Conservation (phyloP, 2,329 filamentous ascomycete species). For the Diaporthe nobilis region DNA sequence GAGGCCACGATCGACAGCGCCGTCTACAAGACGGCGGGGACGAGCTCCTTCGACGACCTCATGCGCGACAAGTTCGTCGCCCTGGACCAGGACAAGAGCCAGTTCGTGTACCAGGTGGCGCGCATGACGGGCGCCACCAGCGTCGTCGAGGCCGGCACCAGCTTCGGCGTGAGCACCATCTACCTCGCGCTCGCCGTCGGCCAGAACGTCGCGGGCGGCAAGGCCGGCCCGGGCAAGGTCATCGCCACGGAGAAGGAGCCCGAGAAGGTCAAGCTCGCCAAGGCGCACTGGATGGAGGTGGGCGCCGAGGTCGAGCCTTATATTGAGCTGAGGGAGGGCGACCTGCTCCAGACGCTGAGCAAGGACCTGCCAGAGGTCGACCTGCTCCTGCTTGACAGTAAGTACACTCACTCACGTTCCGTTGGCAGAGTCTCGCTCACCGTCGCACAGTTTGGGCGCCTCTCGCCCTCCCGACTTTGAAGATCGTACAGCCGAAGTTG, state of each 20-base stretch:
- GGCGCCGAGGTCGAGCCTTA: constrained; percentile 49
- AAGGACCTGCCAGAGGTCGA: constrained; percentile 48
- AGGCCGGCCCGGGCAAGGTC: constrained; percentile 24
- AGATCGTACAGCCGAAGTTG: constrained; percentile 52
- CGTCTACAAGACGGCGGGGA: constrained; percentile 12
- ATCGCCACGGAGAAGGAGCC: constrained; percentile 43
- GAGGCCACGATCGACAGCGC: constrained; percentile 25
- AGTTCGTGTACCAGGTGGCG: constrained; percentile 58
- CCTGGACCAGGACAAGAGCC: constrained; percentile 59
- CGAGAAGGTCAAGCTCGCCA: constrained; percentile 31
- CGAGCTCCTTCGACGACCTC: constrained; percentile 12
- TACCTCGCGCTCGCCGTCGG: constrained; percentile 43
- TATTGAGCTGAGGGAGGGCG: constrained; percentile 57
- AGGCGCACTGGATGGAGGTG: constrained; percentile 52
- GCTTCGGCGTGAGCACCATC: constrained; percentile 42
- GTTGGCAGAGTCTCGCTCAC: not conserved
- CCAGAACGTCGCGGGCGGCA: constrained; percentile 28
- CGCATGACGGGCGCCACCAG: constrained; percentile 44
- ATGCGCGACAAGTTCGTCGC: constrained; percentile 61
- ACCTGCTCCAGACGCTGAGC: constrained; percentile 56
- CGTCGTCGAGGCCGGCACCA: constrained; percentile 42
- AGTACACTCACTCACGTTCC: not conserved
- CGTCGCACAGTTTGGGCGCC: constrained; percentile 48
- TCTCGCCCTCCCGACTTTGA: constrained; percentile 53
- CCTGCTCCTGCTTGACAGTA: constrained; percentile 62